A percentile compares a stretch with the other conserved stretches of the same genome.
Conservation (phyloP, 2,329 filamentous ascomycete genomes). For the Monilinia laxa region DNA sequence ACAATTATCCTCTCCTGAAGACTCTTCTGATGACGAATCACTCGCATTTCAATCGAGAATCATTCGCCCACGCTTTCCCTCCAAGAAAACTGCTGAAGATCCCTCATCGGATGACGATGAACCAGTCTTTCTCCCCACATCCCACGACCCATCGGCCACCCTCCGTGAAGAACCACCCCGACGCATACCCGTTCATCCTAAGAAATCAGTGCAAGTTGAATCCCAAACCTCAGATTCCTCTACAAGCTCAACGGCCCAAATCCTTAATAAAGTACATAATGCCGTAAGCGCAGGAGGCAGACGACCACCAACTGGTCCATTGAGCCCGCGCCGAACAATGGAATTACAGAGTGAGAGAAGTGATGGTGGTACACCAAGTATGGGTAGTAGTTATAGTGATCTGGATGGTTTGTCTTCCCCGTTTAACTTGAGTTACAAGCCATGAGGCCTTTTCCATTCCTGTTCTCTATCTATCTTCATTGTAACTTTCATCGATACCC, state of each 20-base stretch:
- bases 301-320: constrained; percentile 43
- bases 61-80: constrained; percentile 36
- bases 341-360: constrained; percentile 64
- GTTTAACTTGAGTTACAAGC: background rate
- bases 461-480: constrained; percentile 6
- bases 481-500: constrained; percentile 7
- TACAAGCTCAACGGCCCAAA: constrained; percentile 46
- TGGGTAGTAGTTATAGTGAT: constrained; percentile 85
- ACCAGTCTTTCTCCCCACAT: constrained; percentile 33
- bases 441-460: constrained; percentile 7
- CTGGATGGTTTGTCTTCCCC: constrained; percentile 60
- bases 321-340: constrained; percentile 59
- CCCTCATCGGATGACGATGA: constrained; percentile 37
- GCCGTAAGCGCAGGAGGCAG: constrained; percentile 8
- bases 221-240: constrained; percentile 61
- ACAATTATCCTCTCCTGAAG: constrained; percentile 31
- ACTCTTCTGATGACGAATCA: constrained; percentile 32
- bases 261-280: constrained; percentile 26
- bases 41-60: constrained; percentile 36
- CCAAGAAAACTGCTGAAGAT: constrained; percentile 36
- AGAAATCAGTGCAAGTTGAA: constrained; percentile 31
- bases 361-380: constrained; percentile 68
- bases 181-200: constrained; percentile 26
- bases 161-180: constrained; percentile 34
- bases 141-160: constrained; percentile 38